phyloP scores from a whole-genome alignment of 148 eudicot genomes.

The Camellia sinensis region DNA sequence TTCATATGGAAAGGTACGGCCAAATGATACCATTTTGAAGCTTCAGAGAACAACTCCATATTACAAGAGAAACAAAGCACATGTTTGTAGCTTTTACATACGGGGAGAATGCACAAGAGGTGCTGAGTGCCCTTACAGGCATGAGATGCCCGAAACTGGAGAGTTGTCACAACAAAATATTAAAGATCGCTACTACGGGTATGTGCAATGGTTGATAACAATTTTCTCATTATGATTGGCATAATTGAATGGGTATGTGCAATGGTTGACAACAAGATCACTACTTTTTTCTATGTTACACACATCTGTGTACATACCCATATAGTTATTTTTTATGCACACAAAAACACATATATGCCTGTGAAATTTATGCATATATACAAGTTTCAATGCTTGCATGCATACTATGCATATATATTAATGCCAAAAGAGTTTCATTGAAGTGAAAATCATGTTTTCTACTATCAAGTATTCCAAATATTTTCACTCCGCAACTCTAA shows the following conservation, averaged over 20 bases:
- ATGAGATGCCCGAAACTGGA: conserved; percentile 96
- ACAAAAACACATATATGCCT: neutral
- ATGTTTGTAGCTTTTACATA: conserved; percentile 85
- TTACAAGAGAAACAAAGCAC: conserved; percentile 96
- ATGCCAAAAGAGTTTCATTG: too few species aligned
- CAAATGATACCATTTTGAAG: conserved; percentile 88
- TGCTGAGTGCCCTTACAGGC: conserved; percentile 95
- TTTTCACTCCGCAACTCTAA: too few species aligned
- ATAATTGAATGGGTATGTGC: conserved; percentile 52
- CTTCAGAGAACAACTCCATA: conserved; percentile 95
- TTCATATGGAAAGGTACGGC: conserved; percentile 72
- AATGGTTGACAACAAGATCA: neutral
- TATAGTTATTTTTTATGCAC: neutral
- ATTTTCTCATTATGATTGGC: neutral
- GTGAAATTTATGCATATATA: neutral
- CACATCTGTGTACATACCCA: neutral
- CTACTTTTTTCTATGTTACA: neutral
- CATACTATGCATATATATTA: too few species aligned
- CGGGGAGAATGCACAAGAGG: conserved; percentile 99
- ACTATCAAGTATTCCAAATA: too few species aligned
- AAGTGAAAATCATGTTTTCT: too few species aligned
- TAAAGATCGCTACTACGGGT: conserved; percentile 98
- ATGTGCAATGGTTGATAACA: conserved; percentile 21
- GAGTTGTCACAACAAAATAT: conserved; percentile 96
- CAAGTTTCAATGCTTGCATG: neutral